A percentile compares a stretch with the other conserved stretches of the same genome.
phyloP scores from a whole-genome alignment of 371 early-diverging fungal genomes.

The Chytridium lagenaria region DNA sequence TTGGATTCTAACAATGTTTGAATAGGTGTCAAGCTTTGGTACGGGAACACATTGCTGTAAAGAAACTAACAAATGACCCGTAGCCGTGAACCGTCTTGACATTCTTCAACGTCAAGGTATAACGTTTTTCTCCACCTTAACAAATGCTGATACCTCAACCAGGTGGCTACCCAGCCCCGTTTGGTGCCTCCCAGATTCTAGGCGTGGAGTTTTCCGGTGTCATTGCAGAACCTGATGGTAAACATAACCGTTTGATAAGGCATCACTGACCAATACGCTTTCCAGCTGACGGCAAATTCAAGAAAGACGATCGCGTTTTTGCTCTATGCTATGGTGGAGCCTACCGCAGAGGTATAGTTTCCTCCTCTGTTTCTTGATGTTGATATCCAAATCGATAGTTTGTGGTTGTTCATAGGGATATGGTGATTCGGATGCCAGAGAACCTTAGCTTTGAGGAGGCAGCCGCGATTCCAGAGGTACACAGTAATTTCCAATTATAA shows the following conservation, averaged over 20 bases:
- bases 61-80: slow-evolving; percentile 40
- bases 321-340: slow-evolving; percentile 76
- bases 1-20: not conserved
- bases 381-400: slow-evolving; percentile 51
- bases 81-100: slow-evolving; percentile 79
- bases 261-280: too few relatives aligned
- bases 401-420: slow-evolving; percentile 62
- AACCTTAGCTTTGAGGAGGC: slow-evolving; percentile 66
- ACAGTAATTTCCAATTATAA: too few relatives aligned
- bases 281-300: slow-evolving; percentile 20
- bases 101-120: slow-evolving; percentile 72
- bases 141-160: not conserved
- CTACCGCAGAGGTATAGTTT: slow-evolving; percentile 66
- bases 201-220: slow-evolving; percentile 80
- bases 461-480: slow-evolving; percentile 72
- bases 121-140: not conserved
- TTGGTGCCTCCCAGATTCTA: slow-evolving; percentile 67
- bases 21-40: slow-evolving; percentile 52
- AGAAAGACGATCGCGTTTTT: slow-evolving; percentile 70
- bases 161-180: slow-evolving; percentile 67
- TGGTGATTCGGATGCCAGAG: slow-evolving; percentile 69
- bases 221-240: slow-evolving; percentile 60
- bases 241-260: slow-evolving; percentile 40
- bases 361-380: not conserved
- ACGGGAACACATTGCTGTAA: slow-evolving; percentile 32